Evolutionary conservation across 116 monocot genomes (phyloP).

Genomic region (Dioscorea cayenensis): DNA sequence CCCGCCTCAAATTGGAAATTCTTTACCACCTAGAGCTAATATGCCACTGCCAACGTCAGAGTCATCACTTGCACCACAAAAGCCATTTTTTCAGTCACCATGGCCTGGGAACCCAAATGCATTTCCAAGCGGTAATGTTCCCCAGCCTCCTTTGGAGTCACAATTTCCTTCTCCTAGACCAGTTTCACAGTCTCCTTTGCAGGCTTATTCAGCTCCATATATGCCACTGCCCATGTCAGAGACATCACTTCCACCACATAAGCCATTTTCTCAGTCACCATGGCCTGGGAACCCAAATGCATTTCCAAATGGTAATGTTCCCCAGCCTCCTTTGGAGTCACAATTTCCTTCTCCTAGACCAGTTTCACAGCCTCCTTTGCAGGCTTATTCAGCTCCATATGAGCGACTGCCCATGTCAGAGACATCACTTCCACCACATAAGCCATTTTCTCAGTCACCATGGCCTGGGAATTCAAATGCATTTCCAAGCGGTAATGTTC

Average conservation of each 20-base stretch:
- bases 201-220: conserved; percentile 16
- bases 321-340: conserved; percentile 1
- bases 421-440: no score
- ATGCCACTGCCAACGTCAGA: conserved; percentile 29
- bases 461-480: no score
- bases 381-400: conserved; percentile 18
- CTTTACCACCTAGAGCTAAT: conserved; percentile 10
- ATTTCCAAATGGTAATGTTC: no score
- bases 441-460: no score
- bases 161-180: conserved; percentile 36
- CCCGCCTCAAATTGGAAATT: conserved; percentile 28
- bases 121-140: not conserved
- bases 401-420: no score
- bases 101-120: not conserved
- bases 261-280: no score
- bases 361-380: conserved; percentile 11
- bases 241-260: no score
- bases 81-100: not conserved
- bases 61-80: conserved; percentile 33
- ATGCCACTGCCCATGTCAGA: no score
- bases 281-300: no score
- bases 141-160: conserved; percentile 12
- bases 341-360: conserved; percentile 36
- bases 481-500: no score
- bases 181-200: conserved; percentile 10